Evolutionary conservation across 495 filamentous ascomycete genomes (phyloP).

Genomic region (Penicillium bialowiezense): DNA sequence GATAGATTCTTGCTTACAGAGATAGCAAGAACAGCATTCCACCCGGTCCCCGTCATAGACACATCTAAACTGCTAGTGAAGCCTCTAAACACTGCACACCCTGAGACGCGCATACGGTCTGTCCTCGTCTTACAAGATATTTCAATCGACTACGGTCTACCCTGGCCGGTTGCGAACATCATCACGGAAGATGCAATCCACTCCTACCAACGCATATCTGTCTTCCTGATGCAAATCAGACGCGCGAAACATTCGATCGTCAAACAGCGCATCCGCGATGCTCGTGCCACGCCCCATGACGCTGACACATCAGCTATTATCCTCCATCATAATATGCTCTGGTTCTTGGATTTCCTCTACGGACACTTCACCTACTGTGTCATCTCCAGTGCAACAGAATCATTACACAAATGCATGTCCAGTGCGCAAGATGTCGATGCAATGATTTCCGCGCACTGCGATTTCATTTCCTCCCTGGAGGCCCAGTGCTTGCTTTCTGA

Average conservation of each 20-base stretch:
- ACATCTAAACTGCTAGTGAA: conserved; percentile 57
- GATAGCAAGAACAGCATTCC: conserved; percentile 68
- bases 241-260: conserved; percentile 68
- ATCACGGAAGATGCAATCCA: conserved; percentile 58
- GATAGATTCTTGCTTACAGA: conserved; percentile 78
- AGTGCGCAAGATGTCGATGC: conserved; percentile 72
- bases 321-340: conserved; percentile 71
- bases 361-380: conserved; percentile 74
- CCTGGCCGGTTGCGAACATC: conserved; percentile 87
- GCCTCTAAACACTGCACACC: conserved; percentile 13
- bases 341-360: conserved; percentile 73
- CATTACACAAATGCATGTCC: conserved; percentile 52
- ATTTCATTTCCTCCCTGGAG: conserved; percentile 58
- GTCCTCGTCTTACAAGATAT: conserved; percentile 57
- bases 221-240: conserved; percentile 73
- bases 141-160: conserved; percentile 59
- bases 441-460: conserved; percentile 69
- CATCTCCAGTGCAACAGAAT: conserved; percentile 52
- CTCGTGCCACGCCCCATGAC: conserved; percentile 5
- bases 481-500: conserved; percentile 64
- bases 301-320: conserved; percentile 53
- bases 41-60: conserved; percentile 47
- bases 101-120: conserved; percentile 22
- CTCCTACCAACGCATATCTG: conserved; percentile 67
- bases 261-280: conserved; percentile 45